Evolutionary conservation across 2,329 filamentous ascomycete species (phyloP).

Genomic region (Fusarium nodosum): DNA sequence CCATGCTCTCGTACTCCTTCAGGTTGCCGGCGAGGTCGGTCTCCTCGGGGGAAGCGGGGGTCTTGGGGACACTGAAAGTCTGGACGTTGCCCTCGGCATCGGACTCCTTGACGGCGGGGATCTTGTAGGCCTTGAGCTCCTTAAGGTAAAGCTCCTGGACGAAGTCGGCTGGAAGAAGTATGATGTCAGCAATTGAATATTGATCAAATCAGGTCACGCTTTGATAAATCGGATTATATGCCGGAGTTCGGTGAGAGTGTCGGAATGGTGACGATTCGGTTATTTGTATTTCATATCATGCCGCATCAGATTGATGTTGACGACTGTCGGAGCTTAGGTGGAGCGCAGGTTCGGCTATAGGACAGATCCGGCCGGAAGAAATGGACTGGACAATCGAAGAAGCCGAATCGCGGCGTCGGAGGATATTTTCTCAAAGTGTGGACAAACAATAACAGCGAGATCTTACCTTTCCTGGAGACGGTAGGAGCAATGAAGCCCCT

Average conservation of each 20-base stretch:
- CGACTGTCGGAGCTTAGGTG: constrained; percentile 49
- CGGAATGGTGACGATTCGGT: constrained; percentile 4
- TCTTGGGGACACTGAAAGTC: constrained; percentile 83
- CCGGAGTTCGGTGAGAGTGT: neutral
- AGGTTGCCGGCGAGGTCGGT: constrained; percentile 90
- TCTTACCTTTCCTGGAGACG: constrained; percentile 72
- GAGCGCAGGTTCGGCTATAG: constrained; percentile 50
- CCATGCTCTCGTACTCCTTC: constrained; percentile 93
- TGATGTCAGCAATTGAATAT: constrained; percentile 48
- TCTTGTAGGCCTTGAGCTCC: constrained; percentile 97
- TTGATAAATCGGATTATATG: constrained; percentile 3
- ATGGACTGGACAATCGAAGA: constrained; percentile 26
- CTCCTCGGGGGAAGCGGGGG: constrained; percentile 93
- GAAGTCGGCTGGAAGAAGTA: constrained; percentile 79
- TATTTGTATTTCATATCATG: constrained; percentile 3
- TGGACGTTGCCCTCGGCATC: constrained; percentile 93
- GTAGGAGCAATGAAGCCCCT: constrained; percentile 73
- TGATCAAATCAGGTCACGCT: constrained; percentile 2
- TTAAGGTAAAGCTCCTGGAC: constrained; percentile 98
- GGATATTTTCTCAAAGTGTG: neutral
- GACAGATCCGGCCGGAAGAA: constrained; percentile 40
- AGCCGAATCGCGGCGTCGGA: constrained; percentile 16
- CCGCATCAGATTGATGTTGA: constrained; percentile 26
- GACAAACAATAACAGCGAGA: constrained; percentile 13
- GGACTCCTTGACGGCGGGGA: constrained; percentile 82